These are phyloP conservation scores for Coniosporium uncinatum DNA, from an alignment of 2,329 filamentous ascomycete genomes.

Conservation along the genomic window DNA sequence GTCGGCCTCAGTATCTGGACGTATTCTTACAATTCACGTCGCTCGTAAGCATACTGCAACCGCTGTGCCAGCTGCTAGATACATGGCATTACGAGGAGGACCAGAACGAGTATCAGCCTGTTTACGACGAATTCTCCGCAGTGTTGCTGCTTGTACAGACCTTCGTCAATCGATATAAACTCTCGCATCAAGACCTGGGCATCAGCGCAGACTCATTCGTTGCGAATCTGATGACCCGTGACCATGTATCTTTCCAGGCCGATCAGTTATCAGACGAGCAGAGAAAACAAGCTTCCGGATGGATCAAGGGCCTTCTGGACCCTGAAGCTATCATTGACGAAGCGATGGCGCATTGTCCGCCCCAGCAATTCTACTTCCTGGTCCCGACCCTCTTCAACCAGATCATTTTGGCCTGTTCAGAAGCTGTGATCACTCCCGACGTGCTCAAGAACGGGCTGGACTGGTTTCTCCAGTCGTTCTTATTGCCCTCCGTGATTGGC, in stretches of 20 bases:
- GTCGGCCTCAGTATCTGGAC: conserved; percentile 67
- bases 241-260: conserved; percentile 49
- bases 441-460: conserved; percentile 71
- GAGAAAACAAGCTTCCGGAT: conserved; percentile 60
- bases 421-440: conserved; percentile 60
- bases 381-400: conserved; percentile 74
- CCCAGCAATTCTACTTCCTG: conserved; percentile 77
- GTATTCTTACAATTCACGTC: conserved; percentile 73
- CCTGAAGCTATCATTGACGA: conserved; percentile 75
- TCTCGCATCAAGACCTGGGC: conserved; percentile 60
- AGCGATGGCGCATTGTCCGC: conserved; percentile 74
- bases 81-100: conserved; percentile 80
- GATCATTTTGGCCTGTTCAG: conserved; percentile 64
- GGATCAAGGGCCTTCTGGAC: conserved; percentile 75
- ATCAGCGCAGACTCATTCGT: conserved; percentile 61
- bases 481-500: conserved; percentile 72
- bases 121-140: conserved; percentile 82
- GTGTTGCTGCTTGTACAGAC: conserved; percentile 69
- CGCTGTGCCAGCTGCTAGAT: conserved; percentile 70
- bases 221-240: conserved; percentile 56
- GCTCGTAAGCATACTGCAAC: conserved; percentile 62
- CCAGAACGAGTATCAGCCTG: conserved; percentile 76
- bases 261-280: conserved; percentile 62
- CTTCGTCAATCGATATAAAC: conserved; percentile 69
- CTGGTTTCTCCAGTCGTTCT: conserved; percentile 75